Percentiles rank a stretch among this genome's conserved stretches.
Conservation (phyloP, 106 monocot species). For the Allium fistulosum region DNA sequence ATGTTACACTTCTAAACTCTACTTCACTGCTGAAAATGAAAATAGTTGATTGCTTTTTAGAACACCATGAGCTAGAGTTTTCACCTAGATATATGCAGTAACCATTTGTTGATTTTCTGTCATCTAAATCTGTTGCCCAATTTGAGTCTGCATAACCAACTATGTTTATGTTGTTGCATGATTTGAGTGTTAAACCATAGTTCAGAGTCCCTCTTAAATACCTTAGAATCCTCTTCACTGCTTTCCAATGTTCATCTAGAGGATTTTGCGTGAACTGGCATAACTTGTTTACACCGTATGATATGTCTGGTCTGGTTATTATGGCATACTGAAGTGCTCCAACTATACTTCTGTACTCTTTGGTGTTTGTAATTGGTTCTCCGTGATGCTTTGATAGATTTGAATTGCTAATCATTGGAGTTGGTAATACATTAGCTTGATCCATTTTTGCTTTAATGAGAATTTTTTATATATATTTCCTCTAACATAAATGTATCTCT, state of each 20-base stretch:
- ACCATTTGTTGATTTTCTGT: neutral
- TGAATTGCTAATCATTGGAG: no score
- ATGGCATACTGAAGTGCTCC: slow-evolving; percentile 1
- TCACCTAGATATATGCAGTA: no score
- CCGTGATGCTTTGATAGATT: no score
- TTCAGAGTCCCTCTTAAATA: slow-evolving; percentile 3
- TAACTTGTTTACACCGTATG: neutral
- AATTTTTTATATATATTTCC: no score
- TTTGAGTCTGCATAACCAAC: no score
- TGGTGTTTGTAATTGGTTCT: neutral
- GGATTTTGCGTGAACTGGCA: neutral
- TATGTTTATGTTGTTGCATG: no score
- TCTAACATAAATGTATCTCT: no score
- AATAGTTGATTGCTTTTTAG: neutral
- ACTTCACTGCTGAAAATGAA: neutral
- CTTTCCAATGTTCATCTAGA: neutral
- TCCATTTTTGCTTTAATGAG: no score
- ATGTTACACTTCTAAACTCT: neutral
- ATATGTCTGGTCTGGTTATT: slow-evolving; percentile 1
- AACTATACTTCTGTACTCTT: neutral
- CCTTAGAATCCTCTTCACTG: neutral
- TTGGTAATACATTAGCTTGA: no score
- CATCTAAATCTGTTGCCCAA: neutral
- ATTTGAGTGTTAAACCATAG: neutral
- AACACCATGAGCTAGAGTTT: neutral